phyloP scores from a whole-genome alignment of 495 filamentous ascomycete species.

The Penicillium cosmopolitanum region DNA sequence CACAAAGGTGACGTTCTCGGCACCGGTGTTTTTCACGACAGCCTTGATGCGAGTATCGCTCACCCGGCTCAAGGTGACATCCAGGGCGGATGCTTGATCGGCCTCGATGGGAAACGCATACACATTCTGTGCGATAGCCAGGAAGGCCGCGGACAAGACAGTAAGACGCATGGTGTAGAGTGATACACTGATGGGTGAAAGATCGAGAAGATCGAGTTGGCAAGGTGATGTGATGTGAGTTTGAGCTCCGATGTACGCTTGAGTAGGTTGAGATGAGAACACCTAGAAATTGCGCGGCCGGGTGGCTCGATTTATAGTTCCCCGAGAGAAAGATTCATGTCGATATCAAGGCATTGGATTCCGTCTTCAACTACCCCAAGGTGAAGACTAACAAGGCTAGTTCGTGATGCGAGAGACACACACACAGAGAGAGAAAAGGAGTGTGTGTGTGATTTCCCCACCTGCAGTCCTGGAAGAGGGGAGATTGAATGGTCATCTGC shows the following conservation, averaged over 20 bases:
- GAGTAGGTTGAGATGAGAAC: not conserved
- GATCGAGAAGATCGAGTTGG: constrained; percentile 1
- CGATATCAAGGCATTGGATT: not conserved
- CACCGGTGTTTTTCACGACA: constrained; percentile 62
- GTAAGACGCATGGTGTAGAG: constrained; percentile 21
- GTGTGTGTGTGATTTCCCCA: not conserved
- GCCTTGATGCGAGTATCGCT: constrained; percentile 63
- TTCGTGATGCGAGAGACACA: not conserved
- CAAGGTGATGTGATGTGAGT: not conserved
- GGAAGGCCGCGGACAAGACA: constrained; percentile 26
- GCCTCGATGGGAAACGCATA: constrained; percentile 44
- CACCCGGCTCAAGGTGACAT: constrained; percentile 55
- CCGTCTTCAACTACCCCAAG: not conserved
- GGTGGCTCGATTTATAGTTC: not conserved
- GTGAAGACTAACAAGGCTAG: constrained; percentile 1
- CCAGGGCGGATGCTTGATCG: constrained; percentile 47
- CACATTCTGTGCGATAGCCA: constrained; percentile 50
- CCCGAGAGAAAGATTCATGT: not conserved
- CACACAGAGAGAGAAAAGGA: too few species aligned
- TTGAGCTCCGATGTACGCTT: not conserved
- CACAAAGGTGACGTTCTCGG: constrained; percentile 57
- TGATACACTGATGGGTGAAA: not conserved
- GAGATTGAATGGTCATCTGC: not conserved
- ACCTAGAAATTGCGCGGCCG: not conserved
- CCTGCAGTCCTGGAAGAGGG: not conserved